Evolutionary conservation across 306 rosid genomes (phyloP).

Genomic region (Quercus glauca): DNA sequence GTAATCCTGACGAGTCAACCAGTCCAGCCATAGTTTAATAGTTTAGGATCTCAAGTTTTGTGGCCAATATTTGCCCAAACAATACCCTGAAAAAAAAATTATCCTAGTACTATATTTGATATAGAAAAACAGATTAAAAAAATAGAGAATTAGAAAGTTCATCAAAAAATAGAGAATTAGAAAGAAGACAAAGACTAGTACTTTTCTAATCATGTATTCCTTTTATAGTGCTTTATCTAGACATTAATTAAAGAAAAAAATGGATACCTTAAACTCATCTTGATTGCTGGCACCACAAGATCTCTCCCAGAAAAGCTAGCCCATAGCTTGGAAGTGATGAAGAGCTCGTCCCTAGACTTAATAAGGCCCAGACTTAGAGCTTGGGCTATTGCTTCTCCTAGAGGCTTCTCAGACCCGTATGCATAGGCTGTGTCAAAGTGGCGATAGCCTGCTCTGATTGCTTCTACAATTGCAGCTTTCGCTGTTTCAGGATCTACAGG

Average conservation of each 20-base stretch:
- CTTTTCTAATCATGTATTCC: no score
- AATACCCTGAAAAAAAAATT: no score
- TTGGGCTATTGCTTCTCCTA: conserved; percentile 19
- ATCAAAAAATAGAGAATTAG: no score
- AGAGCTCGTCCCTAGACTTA: conserved; percentile 22
- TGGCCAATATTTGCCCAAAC: no score
- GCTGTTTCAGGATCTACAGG: neutral
- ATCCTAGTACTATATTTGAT: no score
- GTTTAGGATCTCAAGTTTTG: no score
- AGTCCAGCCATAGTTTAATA: no score
- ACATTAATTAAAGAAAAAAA: neutral
- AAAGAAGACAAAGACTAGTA: no score
- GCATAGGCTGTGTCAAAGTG: conserved; percentile 28
- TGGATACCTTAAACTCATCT: conserved; percentile 17
- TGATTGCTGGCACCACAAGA: conserved; percentile 22
- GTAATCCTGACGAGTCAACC: no score
- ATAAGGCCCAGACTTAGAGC: conserved; percentile 11
- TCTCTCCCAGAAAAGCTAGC: conserved; percentile 7
- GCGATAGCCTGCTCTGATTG: conserved; percentile 25
- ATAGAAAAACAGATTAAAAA: no score
- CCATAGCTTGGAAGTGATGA: conserved; percentile 24
- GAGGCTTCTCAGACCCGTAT: conserved; percentile 18
- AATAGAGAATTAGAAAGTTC: no score
- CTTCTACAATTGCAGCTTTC: conserved; percentile 18
- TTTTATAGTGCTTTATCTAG: no score